phyloP scores from a whole-genome alignment of 345 rosid genomes.

The Eutrema japonicum region DNA sequence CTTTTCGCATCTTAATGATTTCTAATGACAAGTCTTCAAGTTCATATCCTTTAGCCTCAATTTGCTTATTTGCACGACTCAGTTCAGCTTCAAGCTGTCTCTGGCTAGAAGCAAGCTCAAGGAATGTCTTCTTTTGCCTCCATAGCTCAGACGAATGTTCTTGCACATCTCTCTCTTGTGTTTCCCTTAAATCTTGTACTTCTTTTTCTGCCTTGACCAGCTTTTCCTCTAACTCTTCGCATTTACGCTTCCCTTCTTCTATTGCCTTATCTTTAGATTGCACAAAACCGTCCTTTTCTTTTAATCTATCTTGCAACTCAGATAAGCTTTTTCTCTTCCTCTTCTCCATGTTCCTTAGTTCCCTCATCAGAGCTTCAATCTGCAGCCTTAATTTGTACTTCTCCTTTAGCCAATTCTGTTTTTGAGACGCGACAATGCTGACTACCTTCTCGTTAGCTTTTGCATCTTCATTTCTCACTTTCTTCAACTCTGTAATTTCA shows the following conservation, averaged over 20 bases:
- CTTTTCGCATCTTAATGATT: slow-evolving; percentile 61
- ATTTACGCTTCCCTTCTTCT: slow-evolving; percentile 60
- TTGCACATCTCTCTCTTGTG: slow-evolving; percentile 57
- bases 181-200: slow-evolving; percentile 63
- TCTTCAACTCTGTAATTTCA: slow-evolving; percentile 66
- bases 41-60: slow-evolving; percentile 65
- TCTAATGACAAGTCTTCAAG: slow-evolving; percentile 71
- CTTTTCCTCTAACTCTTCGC: slow-evolving; percentile 63
- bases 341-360: slow-evolving; percentile 53
- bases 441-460: slow-evolving; percentile 96
- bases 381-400: slow-evolving; percentile 64
- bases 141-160: slow-evolving; percentile 74
- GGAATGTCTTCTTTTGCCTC: slow-evolving; percentile 89
- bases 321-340: slow-evolving; percentile 52
- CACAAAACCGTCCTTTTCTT: slow-evolving; percentile 59
- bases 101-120: slow-evolving; percentile 92
- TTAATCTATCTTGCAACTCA: slow-evolving; percentile 56
- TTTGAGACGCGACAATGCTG: slow-evolving; percentile 78
- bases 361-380: slow-evolving; percentile 65
- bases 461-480: slow-evolving; percentile 73
- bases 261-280: slow-evolving; percentile 60
- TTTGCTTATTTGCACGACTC: slow-evolving; percentile 70
- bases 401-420: slow-evolving; percentile 82
- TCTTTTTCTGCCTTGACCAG: slow-evolving; percentile 51
- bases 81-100: slow-evolving; percentile 88